Evolutionary conservation across 306 rosid genomes (phyloP).

Genomic region (Elaeagnus macrophylla): DNA sequence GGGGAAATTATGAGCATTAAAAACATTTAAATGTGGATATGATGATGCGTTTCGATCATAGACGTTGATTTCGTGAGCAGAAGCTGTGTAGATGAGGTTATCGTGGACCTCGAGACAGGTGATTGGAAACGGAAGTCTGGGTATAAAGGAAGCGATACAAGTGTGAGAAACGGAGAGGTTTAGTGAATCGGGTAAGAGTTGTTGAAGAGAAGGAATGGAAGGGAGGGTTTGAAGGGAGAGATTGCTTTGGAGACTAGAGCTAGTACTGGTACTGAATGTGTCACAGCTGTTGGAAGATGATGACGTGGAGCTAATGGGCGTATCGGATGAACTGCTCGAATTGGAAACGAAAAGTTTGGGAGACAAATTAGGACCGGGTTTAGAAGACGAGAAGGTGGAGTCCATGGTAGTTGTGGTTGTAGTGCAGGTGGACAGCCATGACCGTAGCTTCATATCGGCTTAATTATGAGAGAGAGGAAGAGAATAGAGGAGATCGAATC

Average conservation of each 20-base stretch:
- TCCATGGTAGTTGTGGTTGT: conserved; percentile 19
- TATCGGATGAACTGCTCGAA: conserved; percentile 24
- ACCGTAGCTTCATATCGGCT: no score
- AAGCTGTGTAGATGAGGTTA: conserved; percentile 57
- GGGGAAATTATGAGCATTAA: conserved; percentile 31
- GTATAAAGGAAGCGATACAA: conserved; percentile 33
- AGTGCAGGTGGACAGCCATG: conserved; percentile 9
- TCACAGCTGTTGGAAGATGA: conserved; percentile 16
- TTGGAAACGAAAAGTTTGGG: conserved; percentile 19
- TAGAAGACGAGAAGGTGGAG: conserved; percentile 3
- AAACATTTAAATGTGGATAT: conserved; percentile 20
- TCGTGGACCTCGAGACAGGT: conserved; percentile 52
- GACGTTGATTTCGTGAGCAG: conserved; percentile 53
- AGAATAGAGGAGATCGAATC: no score
- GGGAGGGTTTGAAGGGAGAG: conserved; percentile 71
- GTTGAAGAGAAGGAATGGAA: conserved; percentile 71
- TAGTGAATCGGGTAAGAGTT: conserved; percentile 30
- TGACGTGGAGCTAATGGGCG: conserved; percentile 2
- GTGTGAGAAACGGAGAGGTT: conserved; percentile 34
- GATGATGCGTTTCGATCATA: conserved; percentile 36
- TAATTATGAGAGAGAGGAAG: no score
- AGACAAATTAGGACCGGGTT: not conserved
- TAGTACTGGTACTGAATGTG: conserved; percentile 10
- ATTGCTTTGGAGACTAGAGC: conserved; percentile 27
- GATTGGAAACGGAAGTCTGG: conserved; percentile 27